A percentile compares a stretch with the other conserved stretches of the same genome.
phyloP scores from a whole-genome alignment of 2,329 filamentous ascomycete genomes.

The Fusarium luffae region DNA sequence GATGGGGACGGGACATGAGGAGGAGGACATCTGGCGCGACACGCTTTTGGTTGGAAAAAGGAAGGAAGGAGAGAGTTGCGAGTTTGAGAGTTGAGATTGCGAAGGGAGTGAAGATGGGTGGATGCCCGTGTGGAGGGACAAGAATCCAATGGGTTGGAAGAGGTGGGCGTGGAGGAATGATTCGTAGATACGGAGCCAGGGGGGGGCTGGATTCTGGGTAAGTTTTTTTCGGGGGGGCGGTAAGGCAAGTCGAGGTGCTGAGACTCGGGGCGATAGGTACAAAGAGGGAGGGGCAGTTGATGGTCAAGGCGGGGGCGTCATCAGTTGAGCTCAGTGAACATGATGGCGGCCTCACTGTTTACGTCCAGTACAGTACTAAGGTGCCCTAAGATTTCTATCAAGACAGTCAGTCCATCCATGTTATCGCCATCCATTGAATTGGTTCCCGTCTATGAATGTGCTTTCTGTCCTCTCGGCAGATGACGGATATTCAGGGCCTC shows the following conservation, averaged over 20 bases:
- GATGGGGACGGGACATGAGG: slow-evolving; percentile 67
- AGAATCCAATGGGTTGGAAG: slow-evolving; percentile 21
- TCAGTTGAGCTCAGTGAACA: slow-evolving; percentile 20
- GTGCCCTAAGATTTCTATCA: slow-evolving; percentile 7
- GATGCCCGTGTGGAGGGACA: background rate
- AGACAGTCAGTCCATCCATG: background rate
- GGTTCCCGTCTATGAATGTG: slow-evolving; percentile 2
- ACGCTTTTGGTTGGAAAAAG: slow-evolving; percentile 33
- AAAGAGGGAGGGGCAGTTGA: slow-evolving; percentile 21
- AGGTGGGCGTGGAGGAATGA: slow-evolving; percentile 48
- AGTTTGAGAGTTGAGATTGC: slow-evolving; percentile 33
- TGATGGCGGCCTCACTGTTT: background rate
- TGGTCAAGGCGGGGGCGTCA: slow-evolving; percentile 32
- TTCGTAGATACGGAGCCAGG: slow-evolving; percentile 45
- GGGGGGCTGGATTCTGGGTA: slow-evolving; percentile 13
- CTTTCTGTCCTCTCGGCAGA: slow-evolving; percentile 12
- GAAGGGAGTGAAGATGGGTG: slow-evolving; percentile 29
- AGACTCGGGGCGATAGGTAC: slow-evolving; percentile 23
- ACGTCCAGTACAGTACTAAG: background rate
- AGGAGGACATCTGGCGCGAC: slow-evolving; percentile 64
- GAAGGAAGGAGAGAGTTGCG: slow-evolving; percentile 28
- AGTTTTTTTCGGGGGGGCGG: slow-evolving; percentile 22
- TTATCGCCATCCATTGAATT: background rate
- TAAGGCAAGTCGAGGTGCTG: slow-evolving; percentile 32
- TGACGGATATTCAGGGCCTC: slow-evolving; percentile 14